Base-by-base conservation (phyloP, 805 yeast genomes). In the Metschnikowia colocasiae region DNA sequence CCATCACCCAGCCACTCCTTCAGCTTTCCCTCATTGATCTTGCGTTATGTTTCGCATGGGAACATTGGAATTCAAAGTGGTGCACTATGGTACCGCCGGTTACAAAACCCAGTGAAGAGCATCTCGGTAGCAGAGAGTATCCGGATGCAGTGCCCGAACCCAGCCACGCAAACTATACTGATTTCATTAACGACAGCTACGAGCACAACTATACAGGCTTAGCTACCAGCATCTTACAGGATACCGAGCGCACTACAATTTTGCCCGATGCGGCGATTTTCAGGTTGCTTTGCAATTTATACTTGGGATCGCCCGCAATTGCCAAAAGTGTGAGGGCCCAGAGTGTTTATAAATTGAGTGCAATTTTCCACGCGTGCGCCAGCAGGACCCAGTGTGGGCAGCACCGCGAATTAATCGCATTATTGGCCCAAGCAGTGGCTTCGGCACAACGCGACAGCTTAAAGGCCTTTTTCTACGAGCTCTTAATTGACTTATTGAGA, bases 241-340 rank as follows among this genome's bases (percentile, higher is more conserved):
- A 40, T 20, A 15, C 13, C 7, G 32, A 33, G 4, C 22, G 18
- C 22, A 25, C 51, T 3, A 32, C 27, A 16, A 25, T 50, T n/a
- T 25, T 50, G 18, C 45, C 39, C 32, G 47, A 50, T 12, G 37
- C 22, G 7, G 32, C 40, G 20, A 26, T 47, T 3, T 55, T 55
- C 39, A 39, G 53, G 19, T 50, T 55, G 19, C 49, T 55, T 19
- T 50, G 55, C 48, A 53, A 53, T 35, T 39, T 53, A n/a, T 50
- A 43, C 40, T 46, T 54, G 43, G 53, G 51, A 4, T 39, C 51
- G 10, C 51, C 54, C 2, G 51, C 48, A 18, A 42, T 51, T 26
- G 47, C 50, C 26, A 43, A 43, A 23, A 31, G 43, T 7, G 40
- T 40, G 13, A 47, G 55, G 7, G 27, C 31, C n/a, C 37, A 43